A percentile compares a stretch with the other conserved stretches of the same genome.
Conservation (phyloP, 2,329 filamentous ascomycete genomes). For the Talaromyces sp. region DNA sequence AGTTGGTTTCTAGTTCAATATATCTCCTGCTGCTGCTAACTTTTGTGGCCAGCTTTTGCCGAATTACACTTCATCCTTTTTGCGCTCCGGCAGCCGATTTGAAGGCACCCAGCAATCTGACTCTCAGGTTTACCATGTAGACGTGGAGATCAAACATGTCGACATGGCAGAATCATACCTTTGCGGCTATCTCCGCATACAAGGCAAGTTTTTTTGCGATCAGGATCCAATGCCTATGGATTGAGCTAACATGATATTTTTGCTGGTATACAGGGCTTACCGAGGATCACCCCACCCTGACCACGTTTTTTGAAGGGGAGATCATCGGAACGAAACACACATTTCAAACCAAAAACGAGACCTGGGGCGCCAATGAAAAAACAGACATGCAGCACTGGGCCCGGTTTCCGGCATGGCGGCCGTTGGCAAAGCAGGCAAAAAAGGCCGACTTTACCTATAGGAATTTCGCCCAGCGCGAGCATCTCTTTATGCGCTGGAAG, state of each 20-base stretch:
- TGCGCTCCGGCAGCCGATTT: constrained; percentile 84
- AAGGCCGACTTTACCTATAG: constrained; percentile 55
- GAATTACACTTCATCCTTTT: constrained; percentile 75
- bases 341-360: constrained; percentile 84
- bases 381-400: constrained; percentile 91
- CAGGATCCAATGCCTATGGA: background rate
- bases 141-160: constrained; percentile 95
- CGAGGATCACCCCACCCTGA: constrained; percentile 92
- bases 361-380: constrained; percentile 89
- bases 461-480: constrained; percentile 72
- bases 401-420: constrained; percentile 81
- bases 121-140: constrained; percentile 86
- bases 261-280: constrained; percentile 63
- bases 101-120: constrained; percentile 89
- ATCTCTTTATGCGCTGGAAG: constrained; percentile 99
- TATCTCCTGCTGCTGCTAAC: background rate
- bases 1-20: background rate
- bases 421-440: constrained; percentile 61
- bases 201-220: constrained; percentile 55
- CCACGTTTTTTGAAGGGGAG: constrained; percentile 96
- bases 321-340: constrained; percentile 93
- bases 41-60: constrained; percentile 57
- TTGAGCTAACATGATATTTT: background rate
- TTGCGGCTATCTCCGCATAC: constrained; percentile 90
- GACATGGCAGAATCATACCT: constrained; percentile 91